Conservation (phyloP, 2,329 filamentous ascomycete genomes). For the Talaromyces sp. region DNA sequence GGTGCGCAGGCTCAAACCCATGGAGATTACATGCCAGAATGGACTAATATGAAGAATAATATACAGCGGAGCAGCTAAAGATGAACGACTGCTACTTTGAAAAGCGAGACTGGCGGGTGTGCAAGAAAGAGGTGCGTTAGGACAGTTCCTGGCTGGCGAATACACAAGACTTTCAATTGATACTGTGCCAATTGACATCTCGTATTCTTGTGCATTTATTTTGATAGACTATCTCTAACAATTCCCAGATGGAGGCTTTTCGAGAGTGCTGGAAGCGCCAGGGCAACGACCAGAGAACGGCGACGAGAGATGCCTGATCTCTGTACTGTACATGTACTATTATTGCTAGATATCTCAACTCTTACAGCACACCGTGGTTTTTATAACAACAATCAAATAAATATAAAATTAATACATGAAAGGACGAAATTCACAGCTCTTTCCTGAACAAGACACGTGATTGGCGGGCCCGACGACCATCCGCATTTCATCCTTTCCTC, state of each 20-base stretch:
- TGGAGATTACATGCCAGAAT: too few species aligned
- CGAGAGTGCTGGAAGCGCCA: slow-evolving; percentile 86
- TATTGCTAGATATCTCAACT: not conserved
- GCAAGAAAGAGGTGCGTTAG: slow-evolving; percentile 72
- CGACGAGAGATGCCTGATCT: slow-evolving; percentile 60
- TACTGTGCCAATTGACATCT: not conserved
- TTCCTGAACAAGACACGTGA: not conserved
- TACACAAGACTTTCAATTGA: not conserved
- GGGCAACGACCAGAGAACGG: slow-evolving; percentile 78
- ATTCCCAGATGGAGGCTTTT: slow-evolving; percentile 78
- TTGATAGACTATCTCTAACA: not conserved
- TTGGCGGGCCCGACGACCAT: not conserved
- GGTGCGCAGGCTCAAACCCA: slow-evolving; percentile 48
- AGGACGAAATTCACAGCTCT: too few species aligned
- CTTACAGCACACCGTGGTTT: too few species aligned
- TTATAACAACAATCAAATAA: too few species aligned
- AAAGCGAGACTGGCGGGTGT: slow-evolving; percentile 91
- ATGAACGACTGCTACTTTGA: slow-evolving; percentile 95
- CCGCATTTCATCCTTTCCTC: not conserved
- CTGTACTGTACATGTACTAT: not conserved
- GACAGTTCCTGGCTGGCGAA: not conserved
- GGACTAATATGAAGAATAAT: too few species aligned
- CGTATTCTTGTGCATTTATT: not conserved
- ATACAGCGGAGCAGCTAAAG: slow-evolving; percentile 73
- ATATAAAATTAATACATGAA: too few species aligned